phyloP scores from a whole-genome alignment of 2,329 filamentous ascomycete species.

The Thermothelomyces thermophilus region DNA sequence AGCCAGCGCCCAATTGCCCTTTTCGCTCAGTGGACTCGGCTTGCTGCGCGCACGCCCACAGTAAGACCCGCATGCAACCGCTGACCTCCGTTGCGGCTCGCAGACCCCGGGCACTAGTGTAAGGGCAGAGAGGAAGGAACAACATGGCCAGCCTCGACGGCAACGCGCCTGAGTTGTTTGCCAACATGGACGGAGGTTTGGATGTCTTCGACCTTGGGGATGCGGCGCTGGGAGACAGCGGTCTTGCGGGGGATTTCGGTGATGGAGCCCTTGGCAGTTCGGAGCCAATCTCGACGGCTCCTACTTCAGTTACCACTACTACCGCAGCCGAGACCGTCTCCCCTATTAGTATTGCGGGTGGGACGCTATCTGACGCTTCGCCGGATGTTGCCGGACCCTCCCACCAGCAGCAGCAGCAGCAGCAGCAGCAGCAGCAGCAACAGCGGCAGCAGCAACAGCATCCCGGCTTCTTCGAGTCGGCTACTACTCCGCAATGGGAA shows the following conservation, averaged over 20 bases:
- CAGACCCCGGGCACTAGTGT: slow-evolving; percentile 1
- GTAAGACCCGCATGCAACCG: slow-evolving; percentile 23
- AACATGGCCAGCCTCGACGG: slow-evolving; percentile 22
- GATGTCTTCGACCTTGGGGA: slow-evolving; percentile 21
- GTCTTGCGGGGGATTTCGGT: slow-evolving; percentile 10
- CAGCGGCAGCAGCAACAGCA: slow-evolving; percentile 24
- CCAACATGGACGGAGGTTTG: slow-evolving; percentile 21
- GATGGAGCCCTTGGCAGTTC: slow-evolving; percentile 16
- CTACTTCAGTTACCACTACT: slow-evolving; percentile 10
- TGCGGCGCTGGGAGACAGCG: slow-evolving; percentile 10
- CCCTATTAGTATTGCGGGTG: slow-evolving; percentile 16
- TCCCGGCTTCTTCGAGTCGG: slow-evolving; percentile 29
- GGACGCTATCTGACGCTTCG: slow-evolving; percentile 19
- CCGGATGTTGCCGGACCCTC: slow-evolving; percentile 23
- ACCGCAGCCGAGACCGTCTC: slow-evolving; percentile 5
- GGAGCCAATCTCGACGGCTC: slow-evolving; percentile 12
- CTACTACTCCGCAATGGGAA: slow-evolving; percentile 40
- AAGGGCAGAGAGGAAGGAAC: too few species aligned
- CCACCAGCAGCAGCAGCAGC: slow-evolving; percentile 15
- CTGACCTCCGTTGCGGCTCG: slow-evolving; percentile 9
- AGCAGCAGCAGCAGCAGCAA: slow-evolving; percentile 25
- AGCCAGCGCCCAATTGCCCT: neutral
- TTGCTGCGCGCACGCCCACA: slow-evolving; percentile 2
- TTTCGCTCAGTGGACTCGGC: slow-evolving; percentile 5
- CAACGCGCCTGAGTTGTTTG: slow-evolving; percentile 23